A percentile compares a stretch with the other conserved stretches of the same genome.
Evolutionary conservation across 192 early-diverging fungal genomes (phyloP).

Genomic region (Coemansia sp.): DNA sequence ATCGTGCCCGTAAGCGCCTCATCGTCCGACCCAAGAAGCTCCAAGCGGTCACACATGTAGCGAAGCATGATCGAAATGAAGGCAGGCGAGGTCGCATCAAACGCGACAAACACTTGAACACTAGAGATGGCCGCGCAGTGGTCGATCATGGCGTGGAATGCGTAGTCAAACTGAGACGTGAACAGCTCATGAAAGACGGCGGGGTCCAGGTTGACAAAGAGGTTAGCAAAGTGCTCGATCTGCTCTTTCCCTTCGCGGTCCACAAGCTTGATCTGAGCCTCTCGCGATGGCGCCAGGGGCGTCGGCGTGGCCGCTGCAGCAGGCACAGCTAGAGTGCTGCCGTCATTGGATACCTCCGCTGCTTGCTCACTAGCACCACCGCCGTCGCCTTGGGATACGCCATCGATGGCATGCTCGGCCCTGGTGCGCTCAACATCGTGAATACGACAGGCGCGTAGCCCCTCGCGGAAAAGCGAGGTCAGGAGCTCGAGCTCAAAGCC

Average conservation of each 20-base stretch:
- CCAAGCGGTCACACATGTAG: slow-evolving; percentile 46
- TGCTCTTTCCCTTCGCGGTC: slow-evolving; percentile 90
- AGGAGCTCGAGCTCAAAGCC: slow-evolving; percentile 52
- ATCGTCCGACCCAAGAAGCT: slow-evolving; percentile 42
- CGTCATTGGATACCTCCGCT: not conserved
- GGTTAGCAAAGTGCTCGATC: slow-evolving; percentile 82
- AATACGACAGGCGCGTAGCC: slow-evolving; percentile 47
- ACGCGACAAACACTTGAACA: slow-evolving; percentile 85
- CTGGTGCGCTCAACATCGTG: slow-evolving; percentile 40
- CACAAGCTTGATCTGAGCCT: slow-evolving; percentile 59
- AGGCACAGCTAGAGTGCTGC: not conserved
- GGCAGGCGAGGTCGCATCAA: slow-evolving; percentile 57
- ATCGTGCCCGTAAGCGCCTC: slow-evolving; percentile 58
- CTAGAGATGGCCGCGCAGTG: slow-evolving; percentile 76
- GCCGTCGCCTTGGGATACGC: not conserved
- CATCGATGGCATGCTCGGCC: slow-evolving; percentile 2
- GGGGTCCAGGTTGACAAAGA: slow-evolving; percentile 81
- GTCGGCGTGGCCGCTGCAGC: not conserved
- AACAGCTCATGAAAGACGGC: slow-evolving; percentile 96
- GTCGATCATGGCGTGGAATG: slow-evolving; percentile 79
- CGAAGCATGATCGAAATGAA: slow-evolving; percentile 56
- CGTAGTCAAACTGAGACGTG: slow-evolving; percentile 77
- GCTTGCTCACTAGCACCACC: not conserved
- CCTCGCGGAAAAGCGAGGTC: slow-evolving; percentile 44
- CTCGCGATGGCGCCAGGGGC: slow-evolving; percentile 15